Evolutionary conservation across 257 asterid genomes (phyloP), one percentile per base, ranked within the genome.

Genomic region (Solanum clarkiae): DNA sequence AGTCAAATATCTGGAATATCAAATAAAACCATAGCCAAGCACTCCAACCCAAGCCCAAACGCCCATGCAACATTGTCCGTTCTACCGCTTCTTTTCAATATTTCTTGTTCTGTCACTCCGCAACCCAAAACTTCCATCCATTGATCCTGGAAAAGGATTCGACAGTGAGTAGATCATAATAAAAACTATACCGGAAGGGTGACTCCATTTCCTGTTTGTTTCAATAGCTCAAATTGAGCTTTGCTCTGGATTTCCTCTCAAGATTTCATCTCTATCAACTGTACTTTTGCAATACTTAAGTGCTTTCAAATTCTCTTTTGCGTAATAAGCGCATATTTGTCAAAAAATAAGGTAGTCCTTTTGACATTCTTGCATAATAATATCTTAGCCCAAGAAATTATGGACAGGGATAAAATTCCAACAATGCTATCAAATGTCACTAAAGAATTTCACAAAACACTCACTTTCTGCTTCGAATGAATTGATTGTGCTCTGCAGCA

Each of bases 71-170:
- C 96, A 89, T 90, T 92, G 72, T 92, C 91, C 12, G 68, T 87
- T 90, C 88, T 90, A 51, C 94, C 97, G 85, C 90, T 92, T 92
- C 94, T 92, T 90, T 92, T 93, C 90, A 97, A 87, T 86, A 95
- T 97, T 89, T 97, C 99, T 88, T 95, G 98, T 91, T 96, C 98
- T 93, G 90, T 96, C 87, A 96, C 99, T 71, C 99, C 99, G 86
- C 98, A 96, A 65, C 99, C 98, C 90, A 96, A 89, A 83, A 96
- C 99, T 91, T 97, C 99, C 94, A 97, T 87, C 99, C 99, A 97
- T 84, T 91, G 87, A 16, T 97, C 98, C 98, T 97, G 89, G 47
- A 6, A 63, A 86, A 59, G 40, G 63, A 80, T 88, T 72, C 63
- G 59, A 32, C 40, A 62, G 16, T 65, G 51, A 56, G 29, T 14